Conservation (phyloP, 768 basidiomycete genomes). For the Naganishia vaughanmartiniae region DNA sequence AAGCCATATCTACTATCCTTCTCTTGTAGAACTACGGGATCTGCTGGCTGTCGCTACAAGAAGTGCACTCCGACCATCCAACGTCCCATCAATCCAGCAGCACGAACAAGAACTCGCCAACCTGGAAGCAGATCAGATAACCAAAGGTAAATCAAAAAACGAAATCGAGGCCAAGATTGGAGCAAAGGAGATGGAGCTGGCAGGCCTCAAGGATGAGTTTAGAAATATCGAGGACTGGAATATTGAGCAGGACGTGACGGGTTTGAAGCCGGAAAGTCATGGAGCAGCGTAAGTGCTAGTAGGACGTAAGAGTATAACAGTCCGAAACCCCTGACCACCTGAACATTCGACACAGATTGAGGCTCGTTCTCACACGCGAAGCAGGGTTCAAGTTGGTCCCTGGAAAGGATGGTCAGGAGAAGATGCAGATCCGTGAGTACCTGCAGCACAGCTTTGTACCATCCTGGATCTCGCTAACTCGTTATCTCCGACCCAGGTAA, state of each 20-base stretch:
- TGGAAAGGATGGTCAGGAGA: slow-evolving; percentile 13
- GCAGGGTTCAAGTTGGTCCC: slow-evolving; percentile 19
- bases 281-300: slow-evolving; percentile 14
- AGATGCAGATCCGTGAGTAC: slow-evolving; percentile 16
- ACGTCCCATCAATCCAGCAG: slow-evolving; percentile 17
- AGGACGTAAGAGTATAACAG: not conserved
- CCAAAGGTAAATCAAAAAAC: slow-evolving; percentile 14
- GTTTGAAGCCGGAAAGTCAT: slow-evolving; percentile 14
- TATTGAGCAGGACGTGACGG: slow-evolving; percentile 19
- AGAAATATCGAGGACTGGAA: slow-evolving; percentile 23
- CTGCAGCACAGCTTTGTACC: not conserved
- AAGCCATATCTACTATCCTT: not conserved
- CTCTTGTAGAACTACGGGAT: slow-evolving; percentile 4
- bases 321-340: not conserved
- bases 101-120: slow-evolving; percentile 23
- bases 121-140: slow-evolving; percentile 21
- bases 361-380: slow-evolving; percentile 21
- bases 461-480: not conserved
- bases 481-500: not conserved
- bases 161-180: slow-evolving; percentile 24
- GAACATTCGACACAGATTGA: not conserved
- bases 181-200: slow-evolving; percentile 17
- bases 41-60: slow-evolving; percentile 5
- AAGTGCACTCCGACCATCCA: slow-evolving; percentile 17
- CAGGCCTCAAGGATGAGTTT: slow-evolving; percentile 12